phyloP scores from a whole-genome alignment of 2,329 filamentous ascomycete species.

The Colletotrichum siamense region DNA sequence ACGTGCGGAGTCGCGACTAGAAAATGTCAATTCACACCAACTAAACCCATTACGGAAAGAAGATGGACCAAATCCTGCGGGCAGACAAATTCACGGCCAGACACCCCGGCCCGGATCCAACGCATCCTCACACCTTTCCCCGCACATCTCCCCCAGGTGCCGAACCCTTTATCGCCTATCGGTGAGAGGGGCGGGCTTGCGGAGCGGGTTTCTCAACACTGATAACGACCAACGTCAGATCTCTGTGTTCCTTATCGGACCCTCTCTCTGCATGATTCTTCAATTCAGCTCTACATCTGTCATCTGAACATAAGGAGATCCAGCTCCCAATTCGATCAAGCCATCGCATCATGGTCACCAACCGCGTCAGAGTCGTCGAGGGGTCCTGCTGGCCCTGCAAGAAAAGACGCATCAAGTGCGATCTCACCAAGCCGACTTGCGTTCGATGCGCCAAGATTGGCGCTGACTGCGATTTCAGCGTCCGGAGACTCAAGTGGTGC shows the following conservation, averaged over 20 bases:
- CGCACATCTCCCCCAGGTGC: not conserved
- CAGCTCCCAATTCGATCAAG: not conserved
- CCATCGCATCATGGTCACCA: not conserved
- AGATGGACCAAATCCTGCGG: slow-evolving; percentile 1
- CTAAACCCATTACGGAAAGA: slow-evolving; percentile 2
- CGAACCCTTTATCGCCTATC: not conserved
- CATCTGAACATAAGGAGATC: not conserved
- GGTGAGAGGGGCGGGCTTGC: not conserved
- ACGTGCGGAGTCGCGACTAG: not conserved
- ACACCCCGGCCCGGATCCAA: not conserved
- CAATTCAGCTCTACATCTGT: not conserved
- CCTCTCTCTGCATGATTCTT: not conserved
- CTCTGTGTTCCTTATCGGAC: not conserved
- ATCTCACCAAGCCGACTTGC: slow-evolving; percentile 37
- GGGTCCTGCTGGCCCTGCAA: slow-evolving; percentile 46
- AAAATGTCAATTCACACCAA: not conserved
- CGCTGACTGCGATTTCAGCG: slow-evolving; percentile 33
- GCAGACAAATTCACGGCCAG: not conserved
- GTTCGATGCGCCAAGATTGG: slow-evolving; percentile 31
- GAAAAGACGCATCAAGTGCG: slow-evolving; percentile 38
- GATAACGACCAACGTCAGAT: not conserved
- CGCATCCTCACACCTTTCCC: not conserved
- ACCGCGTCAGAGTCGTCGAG: slow-evolving; percentile 5
- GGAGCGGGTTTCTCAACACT: not conserved
- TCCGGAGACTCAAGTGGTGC: slow-evolving; percentile 46